phyloP scores from a whole-genome alignment of 768 basidiomycete genomes.

The Gloeopeniophorella convolvens region DNA sequence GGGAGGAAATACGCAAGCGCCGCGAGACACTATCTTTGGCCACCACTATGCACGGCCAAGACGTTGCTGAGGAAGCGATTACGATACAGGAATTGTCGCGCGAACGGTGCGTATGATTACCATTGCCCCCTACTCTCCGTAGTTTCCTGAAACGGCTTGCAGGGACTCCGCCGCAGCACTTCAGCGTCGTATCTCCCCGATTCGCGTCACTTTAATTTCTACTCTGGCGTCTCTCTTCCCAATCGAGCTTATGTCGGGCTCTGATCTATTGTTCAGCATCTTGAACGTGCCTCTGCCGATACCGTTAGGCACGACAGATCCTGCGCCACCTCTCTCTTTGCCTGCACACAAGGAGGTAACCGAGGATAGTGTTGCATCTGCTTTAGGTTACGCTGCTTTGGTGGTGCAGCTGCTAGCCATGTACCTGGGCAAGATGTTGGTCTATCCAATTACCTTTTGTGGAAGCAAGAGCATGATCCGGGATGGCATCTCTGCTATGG shows the following conservation, averaged over 20 bases:
- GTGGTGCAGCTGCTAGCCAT: constrained; percentile 75
- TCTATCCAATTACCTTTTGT: constrained; percentile 86
- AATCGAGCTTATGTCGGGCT: constrained; percentile 77
- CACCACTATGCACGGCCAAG: constrained; percentile 33
- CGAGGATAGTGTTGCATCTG: constrained; percentile 83
- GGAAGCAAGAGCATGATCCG: constrained; percentile 88
- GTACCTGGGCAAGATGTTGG: constrained; percentile 67
- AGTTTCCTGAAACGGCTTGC: constrained; percentile 20
- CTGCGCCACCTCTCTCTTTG: constrained; percentile 74
- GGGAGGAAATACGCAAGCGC: constrained; percentile 39
- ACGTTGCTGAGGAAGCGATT: constrained; percentile 12
- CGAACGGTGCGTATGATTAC: constrained; percentile 23
- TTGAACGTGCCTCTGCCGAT: constrained; percentile 87
- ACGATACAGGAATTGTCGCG: constrained; percentile 30
- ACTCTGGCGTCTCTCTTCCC: constrained; percentile 77
- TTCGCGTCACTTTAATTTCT: constrained; percentile 60
- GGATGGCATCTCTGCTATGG: constrained; percentile 92
- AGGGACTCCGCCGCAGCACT: constrained; percentile 46
- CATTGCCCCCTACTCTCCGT: constrained; percentile 8
- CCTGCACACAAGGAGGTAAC: constrained; percentile 62
- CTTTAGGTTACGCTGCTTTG: constrained; percentile 87
- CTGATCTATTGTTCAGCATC: constrained; percentile 87
- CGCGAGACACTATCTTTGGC: constrained; percentile 42
- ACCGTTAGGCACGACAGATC: constrained; percentile 63
- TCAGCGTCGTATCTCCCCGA: constrained; percentile 42